These are phyloP conservation scores for Trichopus zeylanicus DNA, from an alignment of 116 monocot genomes.

Conservation along the genomic window DNA sequence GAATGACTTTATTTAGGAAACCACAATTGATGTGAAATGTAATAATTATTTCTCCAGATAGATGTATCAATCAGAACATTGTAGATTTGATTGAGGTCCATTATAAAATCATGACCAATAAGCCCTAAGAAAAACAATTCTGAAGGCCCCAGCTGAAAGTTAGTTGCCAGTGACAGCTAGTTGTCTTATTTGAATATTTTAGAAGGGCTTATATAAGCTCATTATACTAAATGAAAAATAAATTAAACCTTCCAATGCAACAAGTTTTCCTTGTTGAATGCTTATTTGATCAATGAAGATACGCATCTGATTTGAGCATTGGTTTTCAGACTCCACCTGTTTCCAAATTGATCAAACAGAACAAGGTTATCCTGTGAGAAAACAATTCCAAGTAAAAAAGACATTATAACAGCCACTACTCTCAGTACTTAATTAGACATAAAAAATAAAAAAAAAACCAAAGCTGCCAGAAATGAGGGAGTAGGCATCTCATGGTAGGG, in stretches of 20 bases:
- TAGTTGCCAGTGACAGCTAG: too few relatives aligned
- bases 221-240: not conserved
- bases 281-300: constrained; percentile 76
- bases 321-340: constrained; percentile 81
- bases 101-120: too few relatives aligned
- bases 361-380: not conserved
- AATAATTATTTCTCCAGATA: not conserved
- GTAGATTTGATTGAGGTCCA: too few relatives aligned
- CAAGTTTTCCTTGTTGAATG: constrained; percentile 77
- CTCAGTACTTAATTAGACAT: not conserved
- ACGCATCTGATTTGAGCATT: constrained; percentile 60
- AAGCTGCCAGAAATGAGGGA: not conserved
- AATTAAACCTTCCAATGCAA: constrained; percentile 55
- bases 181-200: too few relatives aligned
- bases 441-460: not conserved
- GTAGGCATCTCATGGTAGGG: too few relatives aligned
- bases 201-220: not conserved
- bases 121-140: too few relatives aligned
- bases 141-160: too few relatives aligned
- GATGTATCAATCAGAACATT: too few relatives aligned
- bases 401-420: not conserved
- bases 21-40: not conserved
- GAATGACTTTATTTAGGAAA: not conserved
- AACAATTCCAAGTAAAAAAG: not conserved
- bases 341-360: constrained; percentile 8